Evolutionary conservation across 805 yeast species (phyloP), one percentile per base, ranked within the genome.

Genomic region (Helenozyma rhizophorensis): DNA sequence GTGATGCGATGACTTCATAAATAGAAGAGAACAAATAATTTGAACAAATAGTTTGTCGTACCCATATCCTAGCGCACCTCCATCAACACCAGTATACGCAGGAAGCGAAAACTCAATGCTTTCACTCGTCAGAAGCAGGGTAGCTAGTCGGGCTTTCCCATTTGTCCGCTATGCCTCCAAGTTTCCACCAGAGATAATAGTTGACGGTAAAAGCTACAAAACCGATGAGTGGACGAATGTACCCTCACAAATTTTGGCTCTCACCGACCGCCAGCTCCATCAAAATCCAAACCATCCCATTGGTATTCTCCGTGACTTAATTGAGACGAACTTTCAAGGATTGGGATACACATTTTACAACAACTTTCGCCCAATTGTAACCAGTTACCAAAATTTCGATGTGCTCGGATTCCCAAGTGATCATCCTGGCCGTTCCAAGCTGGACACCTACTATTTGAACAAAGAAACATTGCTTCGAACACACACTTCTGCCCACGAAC

Each of bases 401-500:
- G 84, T 83, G 1, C 69, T 93, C 23, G 97, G 95, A 1, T 90
- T 93, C 57, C 95, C 97, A 1, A 50, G 57, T 22, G 95, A 89
- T 51, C 98, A 93, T 55, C 96, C 95, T 0, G 97, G 98, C 3
- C 71, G 98, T 51, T 77, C 93, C 13, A 83, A 76, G 50, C 83
- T 95, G 3, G 98, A 93, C 55, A 90, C 98, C 0, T 93, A 93
- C 58, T 93, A 93, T 51, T 54, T 93, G 33, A 89, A 93, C 60
- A 70, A 78, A 33, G 72, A 73, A 14, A 65, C 80, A 21, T 65
- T 93, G 18, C 62, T 93, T 39, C 69, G 98, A 51, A 93, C 98
- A 0, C 98, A 93, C 54, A 90, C 98, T 0, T 88, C 97, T 1
- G 98, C 98, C 0, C 98, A 93, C 58, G 98, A 93, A 60, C 76